Percentiles rank a stretch among this genome's conserved stretches.
phyloP scores from a whole-genome alignment of 257 asterid species.

The Haberlea rhodopensis region DNA sequence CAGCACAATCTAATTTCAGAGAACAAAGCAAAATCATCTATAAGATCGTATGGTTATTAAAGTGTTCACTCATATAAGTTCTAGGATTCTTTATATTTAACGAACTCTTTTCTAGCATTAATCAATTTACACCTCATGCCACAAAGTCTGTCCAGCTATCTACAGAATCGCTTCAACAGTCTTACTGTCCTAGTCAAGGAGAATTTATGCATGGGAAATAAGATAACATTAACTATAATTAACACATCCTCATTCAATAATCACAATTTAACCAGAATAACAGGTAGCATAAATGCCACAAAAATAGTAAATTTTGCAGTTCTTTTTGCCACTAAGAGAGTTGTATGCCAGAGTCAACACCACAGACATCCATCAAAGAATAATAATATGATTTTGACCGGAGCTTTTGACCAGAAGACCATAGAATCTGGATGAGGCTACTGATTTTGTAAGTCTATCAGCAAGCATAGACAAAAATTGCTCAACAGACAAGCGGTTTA shows the following conservation, averaged over 20 bases:
- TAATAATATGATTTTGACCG: conserved; percentile 3
- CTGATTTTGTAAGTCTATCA: background rate
- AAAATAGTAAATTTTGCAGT: background rate
- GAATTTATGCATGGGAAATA: too few species aligned
- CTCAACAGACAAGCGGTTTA: conserved; percentile 12
- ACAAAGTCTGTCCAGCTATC: background rate
- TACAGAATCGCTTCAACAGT: background rate
- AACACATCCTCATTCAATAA: background rate
- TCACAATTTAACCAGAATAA: background rate
- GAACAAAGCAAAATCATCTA: background rate
- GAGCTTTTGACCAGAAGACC: conserved; percentile 14
- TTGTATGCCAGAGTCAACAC: background rate
- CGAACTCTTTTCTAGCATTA: background rate
- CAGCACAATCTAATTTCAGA: conserved; percentile 7
- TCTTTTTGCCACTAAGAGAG: conserved; percentile 1
- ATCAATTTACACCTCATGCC: background rate
- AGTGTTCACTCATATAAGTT: background rate
- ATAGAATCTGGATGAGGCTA: conserved; percentile 1
- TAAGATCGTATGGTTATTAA: background rate
- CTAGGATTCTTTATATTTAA: background rate
- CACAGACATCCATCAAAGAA: background rate
- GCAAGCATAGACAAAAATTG: background rate
- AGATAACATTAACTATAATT: too few species aligned
- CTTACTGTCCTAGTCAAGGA: background rate
- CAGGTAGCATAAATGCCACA: background rate